Base-by-base conservation (phyloP, 257 asterid species). In the Rauvolfia tetraphylla region DNA sequence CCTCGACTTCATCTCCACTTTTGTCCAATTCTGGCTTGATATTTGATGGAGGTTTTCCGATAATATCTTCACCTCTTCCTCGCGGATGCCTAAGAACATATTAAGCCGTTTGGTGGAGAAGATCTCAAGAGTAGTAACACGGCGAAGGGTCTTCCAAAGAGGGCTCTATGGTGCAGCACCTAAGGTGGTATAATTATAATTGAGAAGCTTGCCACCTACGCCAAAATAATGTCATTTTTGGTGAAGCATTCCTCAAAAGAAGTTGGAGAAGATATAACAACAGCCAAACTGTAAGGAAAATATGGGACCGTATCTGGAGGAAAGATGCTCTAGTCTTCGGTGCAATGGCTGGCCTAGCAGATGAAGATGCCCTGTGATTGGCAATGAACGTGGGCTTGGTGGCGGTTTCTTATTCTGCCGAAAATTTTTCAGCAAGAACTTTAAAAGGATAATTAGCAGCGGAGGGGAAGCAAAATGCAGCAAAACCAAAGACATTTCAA, bases 301-400 rank as follows among this genome's bases (percentile, higher is more conserved):
- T 6, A 75, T 17, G 0, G 83, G 57, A 46, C 79, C 80, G 12
- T 61, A 49, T 75, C 22, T 68, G 11, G n/a, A 70, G 13, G 72
- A 29, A 5, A 79, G 22, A 7, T 57, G 56, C 4, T 36, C 59
- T 12, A 80, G 38, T 17, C 72, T 34, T 46, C 31, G 58, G 72
- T 75, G 51, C 13, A 51, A 56, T 58, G 79, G 79, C 36, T 44
- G 27, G 22, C 33, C 56, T 23, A 74, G 25, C 31, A 79, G 73
- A 15, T 80, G 81, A 33, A 80, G 80, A 56, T 80, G 84, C 78
- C 84, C 78, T 25, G 76, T 27, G n/a, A 80, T 42, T 18, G 81
- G 81, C 4, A 76, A 7, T 7, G 70, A 17, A 23, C 75, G 75
- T 15, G 81, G 71, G 49, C 66, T 17, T 41, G 54, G 77, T 22